Evolutionary conservation across 352 stramenopile genomes (phyloP), one percentile per base, ranked within the genome.

Genomic region (Phytophthora pluvialis): DNA sequence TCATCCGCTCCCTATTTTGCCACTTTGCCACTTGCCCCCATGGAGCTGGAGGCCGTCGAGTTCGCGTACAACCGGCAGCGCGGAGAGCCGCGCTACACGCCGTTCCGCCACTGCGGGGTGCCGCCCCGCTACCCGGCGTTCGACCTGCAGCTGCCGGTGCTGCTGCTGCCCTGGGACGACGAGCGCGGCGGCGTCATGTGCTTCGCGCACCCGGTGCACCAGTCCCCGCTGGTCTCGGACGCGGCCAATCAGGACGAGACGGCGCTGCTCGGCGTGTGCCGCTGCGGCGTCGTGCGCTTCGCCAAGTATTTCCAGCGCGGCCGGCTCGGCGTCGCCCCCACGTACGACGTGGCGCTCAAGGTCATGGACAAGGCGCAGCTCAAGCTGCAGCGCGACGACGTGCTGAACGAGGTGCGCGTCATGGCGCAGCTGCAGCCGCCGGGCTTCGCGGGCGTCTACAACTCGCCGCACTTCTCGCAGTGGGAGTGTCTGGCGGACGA

Each of bases 321-420:
- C 2, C 58, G 71, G 1, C 46, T 68, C 21, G 48, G 53, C 8
- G 60, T 62, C 3, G 29, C 67, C 18, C 46, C 63, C 29, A 50
- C 42, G 2, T 91, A 80, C 63, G 81, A 90, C 60, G 78, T 93
- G 13, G 85, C 85, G 18, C 56, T 93, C 44, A 93, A 93, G 56
- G 66, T 91, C 57, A 91, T 93, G 82, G 78, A 91, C 69, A 82
- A 84, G 25, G 51, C 53, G 28, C 82, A 93, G 53, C 62, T 93
- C 1, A 64, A 83, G 72, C 62, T 89, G 13, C 85, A 93, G 68
- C 75, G 78, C 40, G 85, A 93, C 62, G 82, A 93, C 54, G 82
- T 91, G 11, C 71, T 88, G 5, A 91, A 91, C 44, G 85, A 93
- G 57, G 77, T 93, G 67, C 81, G 85, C 33, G 83, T 91, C 18